Base-by-base conservation (phyloP, 352 stramenopile genomes). In the Globisporangium lucens region DNA sequence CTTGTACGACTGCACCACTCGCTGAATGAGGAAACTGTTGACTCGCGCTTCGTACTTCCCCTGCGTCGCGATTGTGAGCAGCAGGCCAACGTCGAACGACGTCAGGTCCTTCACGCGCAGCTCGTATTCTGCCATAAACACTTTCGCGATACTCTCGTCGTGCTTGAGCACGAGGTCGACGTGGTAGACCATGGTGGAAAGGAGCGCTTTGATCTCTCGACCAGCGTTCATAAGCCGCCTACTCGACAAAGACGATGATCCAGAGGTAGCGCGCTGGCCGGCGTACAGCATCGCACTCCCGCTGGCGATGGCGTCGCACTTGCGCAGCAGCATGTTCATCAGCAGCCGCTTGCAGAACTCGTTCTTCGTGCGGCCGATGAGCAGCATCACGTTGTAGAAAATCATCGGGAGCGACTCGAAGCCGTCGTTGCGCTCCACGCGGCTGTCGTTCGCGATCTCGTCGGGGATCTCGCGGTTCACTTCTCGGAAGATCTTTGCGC, bases 131-230 rank as follows among this genome's bases (percentile, higher is more conserved):
- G 70, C 49, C 49, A 82, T 27, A 12, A 89, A 74, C 5, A 82
- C 52, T 7, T 75, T 73, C 0, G 70, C 75, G 13, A 89, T 65
- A 15, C 33, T 61, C 5, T 82, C 66, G 51, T 82, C 78, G 51
- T 89, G 75, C 29, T 78, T 71, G 56, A 88, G 61, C 13, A 79
- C 71, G 55, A 83, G 75, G 33, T 86, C 79, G 2, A 86, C 56
- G 35, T 89, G 77, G 62, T 88, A 87, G 15, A 89, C 59, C 47
- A 89, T 79, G 6, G 78, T 89, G 17, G 79, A 84, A 41, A 82
- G 74, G 2, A 83, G 57, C 33, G 64, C 66, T 24, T 71, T 70
- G 10, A 83, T 56, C 36, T 83, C 74, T 10, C 68, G 65, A 3
- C 64, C 59, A 12, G 49, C 22, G n/a, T 57, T 6, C 30, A n/a